Base-by-base conservation (phyloP, 2,329 filamentous ascomycete species). In the Exophiala spinifera region DNA sequence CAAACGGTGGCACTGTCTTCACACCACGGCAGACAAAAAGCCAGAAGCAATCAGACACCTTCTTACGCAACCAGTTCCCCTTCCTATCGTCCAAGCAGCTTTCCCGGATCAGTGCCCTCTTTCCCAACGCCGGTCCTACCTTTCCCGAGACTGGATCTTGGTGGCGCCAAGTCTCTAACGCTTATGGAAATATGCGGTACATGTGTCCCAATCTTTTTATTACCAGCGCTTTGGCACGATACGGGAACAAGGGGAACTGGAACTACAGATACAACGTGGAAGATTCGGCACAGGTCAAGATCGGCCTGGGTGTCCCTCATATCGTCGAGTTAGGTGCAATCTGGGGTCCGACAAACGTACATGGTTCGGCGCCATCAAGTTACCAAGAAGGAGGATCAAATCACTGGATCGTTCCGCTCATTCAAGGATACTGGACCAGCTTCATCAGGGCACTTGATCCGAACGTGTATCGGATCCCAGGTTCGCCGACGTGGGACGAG, bases 351-450 rank as follows among this genome's bases (percentile, higher is more conserved):
- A 71, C 76, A 3, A 80, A 85, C 64, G 74, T 79, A 2, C 70
- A 73, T 19, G 71, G 72, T 4, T 65, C 59, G 0, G 69, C 77
- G 1, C 85, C 85, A 0, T 64, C 65, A 2, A 84, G 80, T 44
- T 89, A 89, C 61, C 67, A 67, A 6, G 65, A 72, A 11, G 54
- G 52, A 1, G 34, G 34, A 0, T 74, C 73, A 2, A 89, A 90
- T 60, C 77, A 72, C 1, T 65, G 66, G 0, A 82, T 87, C 4
- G 76, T 87, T 1, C 75, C 80, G 0, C 70, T 86, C 0, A 79
- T 87, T 23, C 85, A 89, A 64, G 79, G 76, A 0, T 91, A 90
- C 68, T 91, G 86, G 86, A 81, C 83, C 1, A 88, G 83, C 60
- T 91, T 91, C 65, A 83, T 91, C 56, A 72, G 80, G 21, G 76